Evolutionary conservation across 495 filamentous ascomycete species (phyloP).

Genomic region (Penicillium longicatenatum): DNA sequence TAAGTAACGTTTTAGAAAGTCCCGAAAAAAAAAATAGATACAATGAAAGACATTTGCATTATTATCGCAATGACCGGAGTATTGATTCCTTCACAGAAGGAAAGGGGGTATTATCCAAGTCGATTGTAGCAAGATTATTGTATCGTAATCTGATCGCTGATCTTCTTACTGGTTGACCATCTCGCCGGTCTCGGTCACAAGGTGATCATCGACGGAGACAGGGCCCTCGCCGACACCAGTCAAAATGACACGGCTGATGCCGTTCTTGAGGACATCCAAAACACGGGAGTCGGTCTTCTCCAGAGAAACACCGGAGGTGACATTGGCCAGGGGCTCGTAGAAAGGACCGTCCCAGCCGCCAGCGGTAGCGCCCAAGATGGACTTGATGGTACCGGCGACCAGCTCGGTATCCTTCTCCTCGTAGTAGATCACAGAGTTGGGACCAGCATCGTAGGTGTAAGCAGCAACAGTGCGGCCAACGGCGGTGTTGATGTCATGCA

Average conservation of each 20-base stretch:
- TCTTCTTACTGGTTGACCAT: constrained; percentile 38
- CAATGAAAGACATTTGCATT: constrained; percentile 23
- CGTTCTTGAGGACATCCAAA: constrained; percentile 65
- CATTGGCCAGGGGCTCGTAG: constrained; percentile 47
- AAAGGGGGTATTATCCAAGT: constrained; percentile 30
- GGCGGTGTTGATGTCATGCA: constrained; percentile 81
- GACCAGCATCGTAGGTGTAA: constrained; percentile 97
- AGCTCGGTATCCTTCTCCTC: constrained; percentile 70
- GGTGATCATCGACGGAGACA: constrained; percentile 69
- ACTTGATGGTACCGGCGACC: constrained; percentile 71
- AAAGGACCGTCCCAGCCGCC: constrained; percentile 64
- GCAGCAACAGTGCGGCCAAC: constrained; percentile 76
- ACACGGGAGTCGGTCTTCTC: constrained; percentile 57
- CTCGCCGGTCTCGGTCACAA: constrained; percentile 72
- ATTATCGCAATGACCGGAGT: constrained; percentile 16
- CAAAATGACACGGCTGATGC: constrained; percentile 84
- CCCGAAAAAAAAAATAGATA: constrained; percentile 13
- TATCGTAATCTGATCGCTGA: constrained; percentile 17
- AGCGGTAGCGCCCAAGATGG: constrained; percentile 47
- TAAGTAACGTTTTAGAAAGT: constrained; percentile 21
- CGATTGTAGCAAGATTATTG: constrained; percentile 13
- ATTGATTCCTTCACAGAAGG: constrained; percentile 18
- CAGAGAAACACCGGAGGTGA: constrained; percentile 49
- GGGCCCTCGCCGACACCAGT: constrained; percentile 93
- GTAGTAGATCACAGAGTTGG: constrained; percentile 96